Conservation (phyloP, 1,139 yeast genomes). For the Yamadazyma dendronema region DNA sequence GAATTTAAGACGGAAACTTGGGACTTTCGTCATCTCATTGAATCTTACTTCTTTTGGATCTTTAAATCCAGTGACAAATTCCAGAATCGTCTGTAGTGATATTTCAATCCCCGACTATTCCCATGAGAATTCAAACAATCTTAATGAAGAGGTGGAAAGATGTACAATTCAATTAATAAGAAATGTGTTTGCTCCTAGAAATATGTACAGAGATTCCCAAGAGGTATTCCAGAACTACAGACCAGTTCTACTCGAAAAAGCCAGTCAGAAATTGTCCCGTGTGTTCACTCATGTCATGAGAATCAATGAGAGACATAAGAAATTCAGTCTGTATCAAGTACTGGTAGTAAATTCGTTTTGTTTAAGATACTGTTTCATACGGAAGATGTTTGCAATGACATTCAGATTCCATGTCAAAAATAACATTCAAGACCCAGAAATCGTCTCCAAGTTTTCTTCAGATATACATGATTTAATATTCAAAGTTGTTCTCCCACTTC, state of each 20-base stretch:
- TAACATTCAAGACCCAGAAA: neutral
- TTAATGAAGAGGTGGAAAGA: constrained; percentile 4
- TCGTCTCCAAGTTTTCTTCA: constrained; percentile 1
- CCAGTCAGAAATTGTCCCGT: neutral
- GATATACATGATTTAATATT: constrained; percentile 2
- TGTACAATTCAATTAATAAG: constrained; percentile 1
- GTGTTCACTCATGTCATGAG: neutral
- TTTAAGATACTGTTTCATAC: constrained; percentile 1
- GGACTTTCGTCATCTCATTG: constrained; percentile 2
- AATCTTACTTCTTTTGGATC: constrained; percentile 3
- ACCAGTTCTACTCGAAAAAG: constrained; percentile 2
- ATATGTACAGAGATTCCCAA: constrained; percentile 2
- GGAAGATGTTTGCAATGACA: neutral
- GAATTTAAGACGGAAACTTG: constrained; percentile 5
- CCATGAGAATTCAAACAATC: constrained; percentile 4
- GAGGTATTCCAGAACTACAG: constrained; percentile 2
- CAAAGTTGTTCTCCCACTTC: constrained; percentile 1
- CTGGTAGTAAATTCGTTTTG: constrained; percentile 1
- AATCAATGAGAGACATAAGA: neutral
- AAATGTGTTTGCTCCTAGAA: constrained; percentile 4
- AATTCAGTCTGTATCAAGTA: neutral
- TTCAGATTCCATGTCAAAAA: constrained; percentile 4
- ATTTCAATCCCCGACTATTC: constrained; percentile 5
- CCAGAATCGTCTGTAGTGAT: constrained; percentile 1
- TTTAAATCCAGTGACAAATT: constrained; percentile 4